These are phyloP conservation scores for Hysterangium stoloniferum DNA, from an alignment of 768 basidiomycete genomes.

Conservation along the genomic window DNA sequence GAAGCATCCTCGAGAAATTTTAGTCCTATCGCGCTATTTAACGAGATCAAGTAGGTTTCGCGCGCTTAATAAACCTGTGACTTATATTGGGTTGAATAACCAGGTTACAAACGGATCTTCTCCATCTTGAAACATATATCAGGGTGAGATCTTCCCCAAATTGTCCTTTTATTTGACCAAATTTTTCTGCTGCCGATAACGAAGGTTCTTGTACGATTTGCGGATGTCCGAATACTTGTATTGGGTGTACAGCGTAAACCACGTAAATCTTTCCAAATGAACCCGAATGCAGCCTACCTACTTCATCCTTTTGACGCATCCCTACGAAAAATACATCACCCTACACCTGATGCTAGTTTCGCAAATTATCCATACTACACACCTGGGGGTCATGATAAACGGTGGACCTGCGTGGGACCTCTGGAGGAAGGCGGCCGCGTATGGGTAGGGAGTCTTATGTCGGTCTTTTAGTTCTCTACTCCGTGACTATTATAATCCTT, in stretches of 20 bases:
- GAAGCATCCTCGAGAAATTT: conserved; percentile 61
- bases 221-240: conserved; percentile 65
- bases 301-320: conserved; percentile 54
- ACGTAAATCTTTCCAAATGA: conserved; percentile 47
- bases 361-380: conserved; percentile 67
- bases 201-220: conserved; percentile 61
- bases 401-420: conserved; percentile 45
- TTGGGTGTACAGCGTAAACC: conserved; percentile 60
- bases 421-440: conserved; percentile 52
- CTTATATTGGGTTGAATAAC: neutral
- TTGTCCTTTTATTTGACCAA: neutral
- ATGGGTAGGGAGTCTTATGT: conserved; percentile 74
- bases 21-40: conserved; percentile 58
- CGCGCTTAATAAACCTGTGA: neutral
- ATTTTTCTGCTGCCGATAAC: neutral
- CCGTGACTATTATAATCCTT: neutral
- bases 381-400: conserved; percentile 56
- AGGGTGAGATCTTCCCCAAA: conserved; percentile 43
- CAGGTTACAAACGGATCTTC: conserved; percentile 62
- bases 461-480: conserved; percentile 15
- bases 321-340: conserved; percentile 38
- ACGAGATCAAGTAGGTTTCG: conserved; percentile 73
- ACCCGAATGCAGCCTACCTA: conserved; percentile 59
- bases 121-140: conserved; percentile 57
- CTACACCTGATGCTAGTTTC: conserved; percentile 49